Conservation (phyloP, 1,139 yeast species). For the Kazachstania sp. region DNA sequence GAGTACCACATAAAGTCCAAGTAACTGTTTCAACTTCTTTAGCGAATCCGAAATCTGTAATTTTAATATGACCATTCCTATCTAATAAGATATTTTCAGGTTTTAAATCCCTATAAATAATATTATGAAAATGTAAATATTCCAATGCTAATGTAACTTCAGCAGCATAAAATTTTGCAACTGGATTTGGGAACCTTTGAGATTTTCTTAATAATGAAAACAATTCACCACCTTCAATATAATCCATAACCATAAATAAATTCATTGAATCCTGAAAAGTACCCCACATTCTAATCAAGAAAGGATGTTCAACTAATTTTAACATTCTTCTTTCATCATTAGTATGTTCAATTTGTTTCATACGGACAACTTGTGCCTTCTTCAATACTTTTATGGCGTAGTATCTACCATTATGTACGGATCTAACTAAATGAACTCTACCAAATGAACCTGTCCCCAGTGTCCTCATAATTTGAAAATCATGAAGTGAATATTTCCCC, state of each 20-base stretch:
- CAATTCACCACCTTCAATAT: conserved; percentile 95
- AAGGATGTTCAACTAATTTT: conserved; percentile 88
- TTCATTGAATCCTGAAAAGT: conserved; percentile 88
- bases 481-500: conserved; percentile 78
- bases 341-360: conserved; percentile 97
- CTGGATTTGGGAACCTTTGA: conserved; percentile 93
- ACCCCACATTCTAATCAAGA: conserved; percentile 96
- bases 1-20: conserved; percentile 96
- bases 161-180: conserved; percentile 95
- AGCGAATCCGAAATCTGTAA: conserved; percentile 96
- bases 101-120: conserved; percentile 89
- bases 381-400: conserved; percentile 92
- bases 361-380: conserved; percentile 82
- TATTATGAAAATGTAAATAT: conserved; percentile 82
- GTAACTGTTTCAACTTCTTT: conserved; percentile 92
- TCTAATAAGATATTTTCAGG: conserved; percentile 92
- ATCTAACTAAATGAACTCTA: conserved; percentile 84
- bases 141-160: conserved; percentile 90
- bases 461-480: conserved; percentile 88
- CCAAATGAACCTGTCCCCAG: conserved; percentile 98
- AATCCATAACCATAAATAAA: conserved; percentile 96
- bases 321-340: conserved; percentile 95
- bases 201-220: conserved; percentile 83
- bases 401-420: conserved; percentile 87
- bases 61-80: conserved; percentile 88